Evolutionary conservation across 306 rosid species (phyloP).

Genomic region (Luffa acutangula): DNA sequence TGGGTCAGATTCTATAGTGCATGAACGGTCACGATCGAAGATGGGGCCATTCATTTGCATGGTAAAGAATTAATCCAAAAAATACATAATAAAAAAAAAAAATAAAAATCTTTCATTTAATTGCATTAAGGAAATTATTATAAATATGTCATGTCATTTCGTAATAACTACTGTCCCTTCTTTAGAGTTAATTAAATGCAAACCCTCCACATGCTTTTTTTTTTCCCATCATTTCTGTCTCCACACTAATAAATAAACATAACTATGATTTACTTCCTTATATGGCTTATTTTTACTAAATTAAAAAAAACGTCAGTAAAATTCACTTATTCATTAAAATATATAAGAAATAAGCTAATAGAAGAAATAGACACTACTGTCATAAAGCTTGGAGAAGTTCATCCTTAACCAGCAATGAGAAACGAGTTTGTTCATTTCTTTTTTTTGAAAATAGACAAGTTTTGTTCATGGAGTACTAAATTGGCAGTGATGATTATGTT

Average conservation of each 20-base stretch:
- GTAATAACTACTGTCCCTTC: background rate
- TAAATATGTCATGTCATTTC: background rate
- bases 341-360: background rate
- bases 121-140: background rate
- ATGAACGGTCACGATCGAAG: conserved; percentile 3
- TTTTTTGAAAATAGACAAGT: background rate
- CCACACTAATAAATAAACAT: background rate
- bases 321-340: background rate
- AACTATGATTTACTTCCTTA: background rate
- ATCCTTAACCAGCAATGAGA: background rate
- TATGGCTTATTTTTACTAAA: background rate
- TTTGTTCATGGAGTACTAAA: background rate
- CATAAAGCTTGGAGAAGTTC: background rate
- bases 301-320: background rate
- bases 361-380: background rate
- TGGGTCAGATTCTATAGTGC: conserved; percentile 1
- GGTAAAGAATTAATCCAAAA: background rate
- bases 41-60: conserved; percentile 5
- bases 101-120: background rate
- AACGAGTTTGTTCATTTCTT: too few relatives aligned
- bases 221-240: background rate
- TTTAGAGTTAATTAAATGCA: background rate
- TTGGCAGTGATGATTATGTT: background rate
- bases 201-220: background rate
- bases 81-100: background rate